phyloP scores from a whole-genome alignment of 306 rosid genomes.

The Acmispon strigosus region DNA sequence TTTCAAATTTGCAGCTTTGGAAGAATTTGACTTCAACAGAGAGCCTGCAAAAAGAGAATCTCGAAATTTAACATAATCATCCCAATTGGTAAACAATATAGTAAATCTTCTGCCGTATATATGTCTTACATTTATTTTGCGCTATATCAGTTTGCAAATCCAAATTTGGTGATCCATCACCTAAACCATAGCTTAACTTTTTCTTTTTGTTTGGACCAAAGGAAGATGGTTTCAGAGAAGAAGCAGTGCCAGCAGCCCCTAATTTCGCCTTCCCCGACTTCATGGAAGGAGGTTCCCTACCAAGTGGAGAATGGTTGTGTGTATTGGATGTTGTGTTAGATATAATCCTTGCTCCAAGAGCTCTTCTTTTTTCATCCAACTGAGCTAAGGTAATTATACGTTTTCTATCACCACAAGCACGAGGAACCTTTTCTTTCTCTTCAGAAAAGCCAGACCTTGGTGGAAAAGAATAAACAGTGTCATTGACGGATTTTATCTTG shows the following conservation, averaged over 20 bases:
- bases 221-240: background rate
- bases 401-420: background rate
- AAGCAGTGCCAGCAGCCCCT: background rate
- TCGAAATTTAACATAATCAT: background rate
- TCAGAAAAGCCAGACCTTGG: background rate
- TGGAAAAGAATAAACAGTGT: background rate
- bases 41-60: conserved; percentile 7
- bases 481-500: too few species aligned
- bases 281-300: background rate
- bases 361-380: background rate
- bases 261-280: background rate
- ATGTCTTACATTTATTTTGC: background rate
- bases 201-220: too few species aligned
- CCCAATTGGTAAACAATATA: background rate
- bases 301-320: background rate
- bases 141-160: background rate
- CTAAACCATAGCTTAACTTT: background rate
- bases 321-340: background rate
- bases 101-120: background rate
- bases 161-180: background rate
- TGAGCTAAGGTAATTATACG: background rate
- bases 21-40: too few species aligned
- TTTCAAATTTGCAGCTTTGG: too few species aligned
- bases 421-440: background rate
- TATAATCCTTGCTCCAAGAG: background rate